Conservation (phyloP, 2,329 filamentous ascomycete species). For the Clarireedia paspali region DNA sequence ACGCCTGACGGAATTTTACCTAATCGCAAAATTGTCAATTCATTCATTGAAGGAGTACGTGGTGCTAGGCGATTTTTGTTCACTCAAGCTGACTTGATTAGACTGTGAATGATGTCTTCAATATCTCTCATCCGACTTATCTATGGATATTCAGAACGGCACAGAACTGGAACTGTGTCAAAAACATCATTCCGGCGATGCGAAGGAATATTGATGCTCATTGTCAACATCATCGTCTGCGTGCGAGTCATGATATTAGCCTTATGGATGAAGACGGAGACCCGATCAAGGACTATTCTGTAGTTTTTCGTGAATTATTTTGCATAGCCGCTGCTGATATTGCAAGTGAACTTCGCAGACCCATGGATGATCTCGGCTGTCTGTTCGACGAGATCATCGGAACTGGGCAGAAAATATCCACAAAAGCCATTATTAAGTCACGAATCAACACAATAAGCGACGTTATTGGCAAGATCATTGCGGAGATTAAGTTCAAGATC, state of each 20-base stretch:
- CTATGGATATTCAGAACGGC: conserved; percentile 82
- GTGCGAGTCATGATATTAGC: conserved; percentile 34
- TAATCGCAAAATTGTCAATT: conserved; percentile 69
- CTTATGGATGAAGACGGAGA: conserved; percentile 47
- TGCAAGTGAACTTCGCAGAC: conserved; percentile 56
- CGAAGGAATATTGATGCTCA: conserved; percentile 55
- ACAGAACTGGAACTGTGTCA: conserved; percentile 65
- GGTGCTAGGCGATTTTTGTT: not conserved
- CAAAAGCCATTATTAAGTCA: conserved; percentile 5
- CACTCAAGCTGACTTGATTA: conserved; percentile 13
- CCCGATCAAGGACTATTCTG: conserved; percentile 61
- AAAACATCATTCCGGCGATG: conserved; percentile 64
- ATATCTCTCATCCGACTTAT: conserved; percentile 69
- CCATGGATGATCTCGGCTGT: conserved; percentile 56
- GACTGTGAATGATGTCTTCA: conserved; percentile 67
- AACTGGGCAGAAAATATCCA: conserved; percentile 41
- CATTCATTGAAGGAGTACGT: conserved; percentile 58
- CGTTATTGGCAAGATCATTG: not conserved
- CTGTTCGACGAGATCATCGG: conserved; percentile 70
- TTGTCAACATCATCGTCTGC: conserved; percentile 29
- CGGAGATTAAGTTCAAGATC: conserved; percentile 4
- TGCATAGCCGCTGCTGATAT: conserved; percentile 72
- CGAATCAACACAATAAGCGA: not conserved
- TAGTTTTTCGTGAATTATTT: conserved; percentile 75
- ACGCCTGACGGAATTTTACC: conserved; percentile 62